Base-by-base conservation (phyloP, 495 filamentous ascomycete species). In the Penicillium goetzii region DNA sequence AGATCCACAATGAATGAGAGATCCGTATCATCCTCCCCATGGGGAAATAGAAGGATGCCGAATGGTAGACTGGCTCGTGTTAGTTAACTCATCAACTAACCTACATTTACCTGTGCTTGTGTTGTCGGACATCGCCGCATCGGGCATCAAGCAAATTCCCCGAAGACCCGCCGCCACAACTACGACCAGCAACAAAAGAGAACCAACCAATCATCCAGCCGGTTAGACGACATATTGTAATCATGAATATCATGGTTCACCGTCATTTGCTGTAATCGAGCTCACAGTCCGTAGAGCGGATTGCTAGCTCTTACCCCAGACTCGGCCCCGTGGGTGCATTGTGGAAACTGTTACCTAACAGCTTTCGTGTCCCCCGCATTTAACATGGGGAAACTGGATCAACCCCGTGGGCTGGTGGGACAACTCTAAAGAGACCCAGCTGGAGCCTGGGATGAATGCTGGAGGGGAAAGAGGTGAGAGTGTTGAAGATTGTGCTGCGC, bases 261-360 rank as follows among this genome's bases (percentile, higher is more conserved):
- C 26, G 15, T 51, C 23, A 51, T 51, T 51, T 51, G 47, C 47
- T 30, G n/a, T 21, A 12, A 11, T 25, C 4, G 6, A 47, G 43
- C 43, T 47, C 23, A 25, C 11, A 51, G 47, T 12, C 47, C 47
- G 47, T 30, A n/a, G 2, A 6, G 47, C 25, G 47, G 47, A 21
- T 23, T 51, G 25, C 47, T 51, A 51, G 25, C n/a, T 53, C 26
- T 60, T 69, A 66, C 74, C 74, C 74, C 71, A 69, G 73, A 32
- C 30, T 47, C 4, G 4, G 21, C 45, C 47, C 47, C 25, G 47
- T 51, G 43, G 47, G 47, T 51, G 47, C 45, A 60, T 59, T 49
- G 74, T 76, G 74, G 71, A 77, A 77, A 62, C 73, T 69, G 68
- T 77, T 77, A 77, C 61, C 58, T 77, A 77, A 77, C 63, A 69